Conservation (phyloP, 306 rosid species). For the Trifolium repens region DNA sequence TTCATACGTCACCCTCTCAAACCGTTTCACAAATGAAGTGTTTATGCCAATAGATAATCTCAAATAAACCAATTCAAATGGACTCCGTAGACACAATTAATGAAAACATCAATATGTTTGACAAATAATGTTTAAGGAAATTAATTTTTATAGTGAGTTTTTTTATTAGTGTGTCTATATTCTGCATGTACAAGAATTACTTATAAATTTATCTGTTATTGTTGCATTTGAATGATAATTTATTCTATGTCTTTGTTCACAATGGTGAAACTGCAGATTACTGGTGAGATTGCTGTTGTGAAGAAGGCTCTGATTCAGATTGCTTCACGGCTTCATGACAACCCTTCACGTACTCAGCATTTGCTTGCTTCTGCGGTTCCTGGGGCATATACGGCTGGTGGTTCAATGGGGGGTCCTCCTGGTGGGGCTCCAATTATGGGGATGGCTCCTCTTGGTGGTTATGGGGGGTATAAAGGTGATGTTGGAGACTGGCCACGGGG, state of each 20-base stretch:
- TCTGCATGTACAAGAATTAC: neutral
- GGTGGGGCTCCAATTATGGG: constrained; percentile 78
- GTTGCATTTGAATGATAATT: neutral
- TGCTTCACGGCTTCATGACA: constrained; percentile 81
- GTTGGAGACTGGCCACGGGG: constrained; percentile 84
- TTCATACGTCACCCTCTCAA: neutral
- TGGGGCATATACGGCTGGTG: constrained; percentile 56
- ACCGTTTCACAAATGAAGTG: neutral
- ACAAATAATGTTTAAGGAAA: neutral
- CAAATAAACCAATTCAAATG: neutral
- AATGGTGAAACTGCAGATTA: constrained; percentile 53
- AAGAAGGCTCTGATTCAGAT: constrained; percentile 81
- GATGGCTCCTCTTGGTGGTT: constrained; percentile 75
- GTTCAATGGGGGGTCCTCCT: constrained; percentile 70
- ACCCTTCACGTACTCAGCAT: constrained; percentile 90
- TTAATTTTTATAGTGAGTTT: neutral
- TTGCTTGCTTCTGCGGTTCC: constrained; percentile 72
- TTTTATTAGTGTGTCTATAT: neutral
- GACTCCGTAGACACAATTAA: neutral
- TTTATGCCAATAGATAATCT: neutral
- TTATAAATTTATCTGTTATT: neutral
- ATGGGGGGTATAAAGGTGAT: constrained; percentile 88
- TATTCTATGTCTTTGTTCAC: constrained; percentile 20
- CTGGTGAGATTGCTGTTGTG: constrained; percentile 79
- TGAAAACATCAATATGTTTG: neutral